Percentiles rank a stretch among this genome's conserved stretches.
phyloP scores from a whole-genome alignment of 2,329 filamentous ascomycete species.

The Sclerotinia nivalis region DNA sequence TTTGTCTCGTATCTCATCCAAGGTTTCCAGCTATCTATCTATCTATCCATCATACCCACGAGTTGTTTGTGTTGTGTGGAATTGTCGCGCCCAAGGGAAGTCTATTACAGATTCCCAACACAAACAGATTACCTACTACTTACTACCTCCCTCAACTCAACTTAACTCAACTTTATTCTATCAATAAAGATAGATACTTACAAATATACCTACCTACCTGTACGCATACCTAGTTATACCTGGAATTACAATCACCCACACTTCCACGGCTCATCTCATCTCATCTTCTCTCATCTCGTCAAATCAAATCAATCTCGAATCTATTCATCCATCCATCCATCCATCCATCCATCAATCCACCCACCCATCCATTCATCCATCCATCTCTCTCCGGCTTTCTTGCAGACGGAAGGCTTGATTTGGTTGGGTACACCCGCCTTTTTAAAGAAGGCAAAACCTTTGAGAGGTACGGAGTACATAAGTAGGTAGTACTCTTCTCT shows the following conservation, averaged over 20 bases:
- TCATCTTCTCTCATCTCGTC: not conserved
- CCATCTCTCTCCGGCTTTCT: not conserved
- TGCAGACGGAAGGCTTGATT: slow-evolving; percentile 16
- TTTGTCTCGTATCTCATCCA: not conserved
- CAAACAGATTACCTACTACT: not conserved
- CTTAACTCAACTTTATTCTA: not conserved
- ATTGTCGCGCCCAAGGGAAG: not conserved
- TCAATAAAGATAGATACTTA: not conserved
- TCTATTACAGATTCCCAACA: not conserved
- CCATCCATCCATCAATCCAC: too few species aligned
- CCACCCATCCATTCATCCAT: too few species aligned
- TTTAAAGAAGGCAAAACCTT: not conserved
- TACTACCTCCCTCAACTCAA: not conserved
- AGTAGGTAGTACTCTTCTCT: not conserved
- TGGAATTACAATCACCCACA: not conserved
- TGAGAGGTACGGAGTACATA: not conserved
- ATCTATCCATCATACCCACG: not conserved
- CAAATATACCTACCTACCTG: not conserved
- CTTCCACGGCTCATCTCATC: not conserved
- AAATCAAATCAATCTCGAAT: slow-evolving; percentile 4
- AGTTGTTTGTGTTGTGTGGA: not conserved
- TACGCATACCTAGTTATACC: not conserved
- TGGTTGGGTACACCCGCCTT: slow-evolving; percentile 15
- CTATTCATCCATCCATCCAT: not conserved
- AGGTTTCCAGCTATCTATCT: not conserved